Conservation (phyloP, 2,329 filamentous ascomycete species). For the Westerdykella aurantiaca region DNA sequence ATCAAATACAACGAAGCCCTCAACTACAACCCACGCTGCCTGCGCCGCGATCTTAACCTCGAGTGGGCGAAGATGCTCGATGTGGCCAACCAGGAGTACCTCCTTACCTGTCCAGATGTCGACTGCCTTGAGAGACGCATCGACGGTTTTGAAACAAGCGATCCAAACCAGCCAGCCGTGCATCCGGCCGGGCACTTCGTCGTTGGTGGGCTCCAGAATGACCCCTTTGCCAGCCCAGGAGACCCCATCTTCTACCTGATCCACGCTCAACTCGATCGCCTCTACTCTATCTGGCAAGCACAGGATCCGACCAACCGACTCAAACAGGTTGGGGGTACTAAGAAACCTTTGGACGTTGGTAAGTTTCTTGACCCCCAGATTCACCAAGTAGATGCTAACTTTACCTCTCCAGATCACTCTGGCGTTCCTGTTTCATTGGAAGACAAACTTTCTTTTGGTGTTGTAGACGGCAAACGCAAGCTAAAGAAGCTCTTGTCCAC, state of each 20-base stretch:
- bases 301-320: slow-evolving; percentile 1
- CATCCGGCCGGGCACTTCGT: slow-evolving; percentile 3
- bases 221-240: slow-evolving; percentile 4
- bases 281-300: slow-evolving; percentile 10
- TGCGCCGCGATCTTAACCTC: slow-evolving; percentile 3
- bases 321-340: slow-evolving; percentile 4
- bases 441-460: slow-evolving; percentile 1
- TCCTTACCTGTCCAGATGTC: slow-evolving; percentile 1
- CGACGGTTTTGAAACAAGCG: slow-evolving; percentile 1
- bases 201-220: slow-evolving; percentile 5
- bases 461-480: background rate
- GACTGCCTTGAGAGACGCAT: slow-evolving; percentile 3
- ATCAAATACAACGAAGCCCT: slow-evolving; percentile 4
- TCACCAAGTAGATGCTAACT: background rate
- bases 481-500: slow-evolving; percentile 1
- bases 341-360: slow-evolving; percentile 1
- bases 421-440: background rate
- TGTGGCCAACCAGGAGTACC: background rate
- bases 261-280: slow-evolving; percentile 10
- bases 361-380: background rate
- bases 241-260: slow-evolving; percentile 10
- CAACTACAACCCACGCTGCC: slow-evolving; percentile 5
- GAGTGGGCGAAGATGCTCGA: slow-evolving; percentile 1
- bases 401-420: background rate
- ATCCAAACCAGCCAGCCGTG: slow-evolving; percentile 1